These are phyloP conservation scores for Rhodotorula paludigena DNA, from an alignment of 768 basidiomycete species.

Conservation along the genomic window DNA sequence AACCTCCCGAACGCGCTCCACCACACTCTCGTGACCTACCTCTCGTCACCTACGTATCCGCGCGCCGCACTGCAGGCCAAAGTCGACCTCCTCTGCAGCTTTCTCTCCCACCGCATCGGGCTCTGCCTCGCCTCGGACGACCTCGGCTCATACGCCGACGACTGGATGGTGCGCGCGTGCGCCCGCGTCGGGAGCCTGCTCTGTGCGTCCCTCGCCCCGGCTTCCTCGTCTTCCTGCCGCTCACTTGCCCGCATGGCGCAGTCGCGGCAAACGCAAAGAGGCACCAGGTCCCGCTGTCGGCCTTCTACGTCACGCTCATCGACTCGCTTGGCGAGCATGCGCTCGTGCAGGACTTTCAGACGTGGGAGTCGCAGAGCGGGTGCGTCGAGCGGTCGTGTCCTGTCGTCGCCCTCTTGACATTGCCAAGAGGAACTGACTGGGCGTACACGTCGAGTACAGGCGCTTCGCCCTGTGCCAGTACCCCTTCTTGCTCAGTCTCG, in stretches of 20 bases:
- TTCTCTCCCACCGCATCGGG: neutral
- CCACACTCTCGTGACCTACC: constrained; percentile 17
- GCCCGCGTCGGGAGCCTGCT: constrained; percentile 21
- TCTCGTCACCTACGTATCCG: constrained; percentile 12
- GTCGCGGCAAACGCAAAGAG: neutral
- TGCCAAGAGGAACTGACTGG: too few species aligned
- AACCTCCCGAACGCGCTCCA: constrained; percentile 11
- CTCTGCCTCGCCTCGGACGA: neutral
- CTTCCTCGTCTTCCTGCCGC: neutral
- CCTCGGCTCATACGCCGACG: neutral
- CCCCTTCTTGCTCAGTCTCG: constrained; percentile 37
- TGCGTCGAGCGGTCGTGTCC: neutral
- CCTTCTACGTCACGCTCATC: constrained; percentile 30
- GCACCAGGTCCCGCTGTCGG: constrained; percentile 4
- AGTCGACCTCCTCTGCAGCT: constrained; percentile 16
- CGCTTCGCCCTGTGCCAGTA: constrained; percentile 36
- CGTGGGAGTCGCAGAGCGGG: constrained; percentile 13
- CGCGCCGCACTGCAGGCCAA: neutral
- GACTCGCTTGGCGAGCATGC: constrained; percentile 26
- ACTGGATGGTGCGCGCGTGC: constrained; percentile 21
- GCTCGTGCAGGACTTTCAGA: constrained; percentile 12
- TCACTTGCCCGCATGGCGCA: neutral
- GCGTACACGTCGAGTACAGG: neutral
- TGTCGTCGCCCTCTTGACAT: too few species aligned
- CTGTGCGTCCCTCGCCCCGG: neutral